phyloP scores from a whole-genome alignment of 495 filamentous ascomycete genomes.

The Usnea hakonensis region DNA sequence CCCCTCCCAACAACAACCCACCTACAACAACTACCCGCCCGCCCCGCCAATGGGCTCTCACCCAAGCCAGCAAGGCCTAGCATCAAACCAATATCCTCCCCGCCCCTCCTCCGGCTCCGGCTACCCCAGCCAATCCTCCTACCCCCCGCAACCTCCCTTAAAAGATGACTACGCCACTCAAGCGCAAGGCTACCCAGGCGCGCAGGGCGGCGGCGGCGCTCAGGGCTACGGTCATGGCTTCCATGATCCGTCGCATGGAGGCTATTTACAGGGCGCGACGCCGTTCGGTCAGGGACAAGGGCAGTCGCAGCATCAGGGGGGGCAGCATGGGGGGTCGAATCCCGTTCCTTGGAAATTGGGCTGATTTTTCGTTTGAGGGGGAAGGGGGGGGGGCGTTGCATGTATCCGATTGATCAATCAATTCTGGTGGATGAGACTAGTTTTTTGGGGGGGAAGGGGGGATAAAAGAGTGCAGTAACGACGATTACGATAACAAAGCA shows the following conservation, averaged over 20 bases:
- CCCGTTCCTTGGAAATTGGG: not conserved
- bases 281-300: not conserved
- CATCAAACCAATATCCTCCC: conserved; percentile 9
- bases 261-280: not conserved
- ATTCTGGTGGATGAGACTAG: too few species aligned
- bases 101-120: not conserved
- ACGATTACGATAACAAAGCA: too few species aligned
- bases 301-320: not conserved
- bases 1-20: conserved; percentile 2
- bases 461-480: too few species aligned
- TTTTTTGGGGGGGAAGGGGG: too few species aligned
- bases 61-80: conserved; percentile 15
- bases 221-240: conserved; percentile 17
- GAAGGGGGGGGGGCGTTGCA: too few species aligned
- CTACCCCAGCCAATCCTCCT: conserved; percentile 11
- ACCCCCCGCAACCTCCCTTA: conserved; percentile 6
- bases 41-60: conserved; percentile 16
- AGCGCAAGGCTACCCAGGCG: conserved; percentile 8
- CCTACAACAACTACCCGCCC: conserved; percentile 9
- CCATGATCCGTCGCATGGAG: conserved; percentile 2
- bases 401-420: too few species aligned
- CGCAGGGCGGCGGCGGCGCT: conserved; percentile 3
- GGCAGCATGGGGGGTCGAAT: not conserved
- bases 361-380: too few species aligned
- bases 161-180: conserved; percentile 5